Evolutionary conservation across 495 filamentous ascomycete genomes (phyloP).

Genomic region (Astrocystis sublimbata): DNA sequence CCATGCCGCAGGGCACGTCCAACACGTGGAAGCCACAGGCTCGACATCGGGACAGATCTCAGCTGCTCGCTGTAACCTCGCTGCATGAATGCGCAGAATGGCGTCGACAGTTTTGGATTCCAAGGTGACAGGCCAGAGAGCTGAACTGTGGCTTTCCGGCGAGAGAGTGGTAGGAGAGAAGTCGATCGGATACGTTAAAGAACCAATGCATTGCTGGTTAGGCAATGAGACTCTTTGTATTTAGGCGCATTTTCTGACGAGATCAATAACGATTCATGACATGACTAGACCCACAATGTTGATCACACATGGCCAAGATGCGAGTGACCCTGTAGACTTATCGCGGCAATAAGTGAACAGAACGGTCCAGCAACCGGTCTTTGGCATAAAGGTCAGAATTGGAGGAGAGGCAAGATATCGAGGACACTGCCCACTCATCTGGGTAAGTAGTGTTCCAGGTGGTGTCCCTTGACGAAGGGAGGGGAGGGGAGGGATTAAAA

Average conservation of each 20-base stretch:
- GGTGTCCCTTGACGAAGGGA: neutral
- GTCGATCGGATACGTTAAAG: constrained; percentile 24
- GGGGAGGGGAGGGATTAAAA: neutral
- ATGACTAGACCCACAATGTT: neutral
- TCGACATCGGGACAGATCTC: constrained; percentile 23
- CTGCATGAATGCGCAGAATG: constrained; percentile 28
- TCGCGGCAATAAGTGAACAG: neutral
- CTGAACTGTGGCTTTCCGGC: constrained; percentile 26
- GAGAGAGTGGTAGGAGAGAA: constrained; percentile 18
- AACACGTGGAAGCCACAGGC: constrained; percentile 20
- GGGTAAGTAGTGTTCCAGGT: neutral
- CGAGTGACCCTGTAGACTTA: neutral
- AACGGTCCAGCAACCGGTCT: neutral
- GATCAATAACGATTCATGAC: constrained; percentile 37
- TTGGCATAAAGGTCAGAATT: neutral
- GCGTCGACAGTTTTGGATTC: constrained; percentile 28
- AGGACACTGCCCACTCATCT: neutral
- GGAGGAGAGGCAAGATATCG: neutral
- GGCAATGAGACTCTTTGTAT: constrained; percentile 32
- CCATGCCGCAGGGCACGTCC: neutral
- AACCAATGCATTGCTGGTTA: constrained; percentile 26
- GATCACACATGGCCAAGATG: neutral
- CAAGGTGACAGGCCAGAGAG: constrained; percentile 28
- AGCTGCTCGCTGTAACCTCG: constrained; percentile 25
- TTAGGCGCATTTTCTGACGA: constrained; percentile 36